Percentiles rank a stretch among this genome's conserved stretches.
Conservation (phyloP, 495 filamentous ascomycete genomes). For the Durotheca rogersii region DNA sequence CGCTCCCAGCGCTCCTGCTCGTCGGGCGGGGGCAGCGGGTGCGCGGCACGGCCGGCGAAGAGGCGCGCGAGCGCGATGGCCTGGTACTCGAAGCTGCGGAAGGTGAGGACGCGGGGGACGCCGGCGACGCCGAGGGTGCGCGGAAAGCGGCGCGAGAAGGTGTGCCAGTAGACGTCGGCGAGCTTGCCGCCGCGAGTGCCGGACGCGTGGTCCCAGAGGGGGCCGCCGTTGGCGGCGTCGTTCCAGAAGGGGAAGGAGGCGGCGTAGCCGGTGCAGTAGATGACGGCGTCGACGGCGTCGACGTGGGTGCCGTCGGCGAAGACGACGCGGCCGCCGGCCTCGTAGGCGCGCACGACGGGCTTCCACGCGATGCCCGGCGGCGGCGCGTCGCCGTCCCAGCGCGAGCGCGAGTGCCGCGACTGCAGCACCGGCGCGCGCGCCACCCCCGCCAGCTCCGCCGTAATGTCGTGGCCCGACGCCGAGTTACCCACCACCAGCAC, state of each 20-base stretch:
- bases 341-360: slow-evolving; percentile 42
- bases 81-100: slow-evolving; percentile 54
- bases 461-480: slow-evolving; percentile 52
- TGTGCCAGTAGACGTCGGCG: slow-evolving; percentile 43
- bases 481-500: slow-evolving; percentile 53
- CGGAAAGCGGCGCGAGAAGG: slow-evolving; percentile 45
- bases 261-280: slow-evolving; percentile 54
- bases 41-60: slow-evolving; percentile 39
- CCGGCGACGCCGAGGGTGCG: slow-evolving; percentile 45
- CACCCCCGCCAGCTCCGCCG: slow-evolving; percentile 37
- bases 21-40: slow-evolving; percentile 31
- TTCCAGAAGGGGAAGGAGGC: slow-evolving; percentile 54
- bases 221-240: slow-evolving; percentile 36
- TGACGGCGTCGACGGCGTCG: slow-evolving; percentile 45
- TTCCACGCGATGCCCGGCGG: slow-evolving; percentile 49
- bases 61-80: slow-evolving; percentile 50
- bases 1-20: slow-evolving; percentile 47
- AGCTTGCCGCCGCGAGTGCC: slow-evolving; percentile 35
- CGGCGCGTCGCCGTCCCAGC: slow-evolving; percentile 47
- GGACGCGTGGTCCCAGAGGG: slow-evolving; percentile 48
- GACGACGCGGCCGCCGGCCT: slow-evolving; percentile 38
- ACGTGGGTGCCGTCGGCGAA: slow-evolving; percentile 46
- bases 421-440: slow-evolving; percentile 45
- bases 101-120: slow-evolving; percentile 48
- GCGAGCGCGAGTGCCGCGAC: slow-evolving; percentile 44